Evolutionary conservation across 2,329 filamentous ascomycete genomes (phyloP).

Genomic region (Colletotrichum godetiae): DNA sequence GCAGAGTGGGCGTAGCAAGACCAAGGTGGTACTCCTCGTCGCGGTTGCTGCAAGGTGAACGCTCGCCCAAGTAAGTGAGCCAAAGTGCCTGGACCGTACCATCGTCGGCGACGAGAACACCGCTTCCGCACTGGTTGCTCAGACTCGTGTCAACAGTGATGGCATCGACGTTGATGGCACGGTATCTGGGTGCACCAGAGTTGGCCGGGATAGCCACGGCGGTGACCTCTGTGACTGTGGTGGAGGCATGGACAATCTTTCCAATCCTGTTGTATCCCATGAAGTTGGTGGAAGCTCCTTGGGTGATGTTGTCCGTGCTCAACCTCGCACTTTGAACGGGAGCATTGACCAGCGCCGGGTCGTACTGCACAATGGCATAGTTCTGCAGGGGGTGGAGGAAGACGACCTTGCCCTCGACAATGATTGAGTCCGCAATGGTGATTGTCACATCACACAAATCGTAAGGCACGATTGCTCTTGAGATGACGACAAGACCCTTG

Average conservation of each 20-base stretch:
- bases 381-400: constrained; percentile 98
- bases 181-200: constrained; percentile 88
- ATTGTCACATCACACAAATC: constrained; percentile 96
- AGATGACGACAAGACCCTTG: constrained; percentile 94
- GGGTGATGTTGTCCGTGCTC: constrained; percentile 84
- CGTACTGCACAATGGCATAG: constrained; percentile 95
- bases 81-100: constrained; percentile 95
- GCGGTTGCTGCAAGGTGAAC: constrained; percentile 79
- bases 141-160: constrained; percentile 96
- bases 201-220: constrained; percentile 97
- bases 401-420: constrained; percentile 92
- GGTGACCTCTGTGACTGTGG: constrained; percentile 95
- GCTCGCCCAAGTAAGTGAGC: constrained; percentile 96
- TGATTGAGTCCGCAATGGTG: constrained; percentile 96
- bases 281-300: constrained; percentile 95
- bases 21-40: constrained; percentile 98
- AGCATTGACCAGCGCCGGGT: constrained; percentile 91
- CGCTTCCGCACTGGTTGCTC: constrained; percentile 91
- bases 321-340: constrained; percentile 91
- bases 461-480: constrained; percentile 92
- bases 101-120: constrained; percentile 89
- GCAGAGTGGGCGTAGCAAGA: constrained; percentile 85
- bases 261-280: constrained; percentile 98
- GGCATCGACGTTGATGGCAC: constrained; percentile 94
- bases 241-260: constrained; percentile 92